Conservation (phyloP, 2,329 filamentous ascomycete genomes). For the Keithomyces neogunnii region DNA sequence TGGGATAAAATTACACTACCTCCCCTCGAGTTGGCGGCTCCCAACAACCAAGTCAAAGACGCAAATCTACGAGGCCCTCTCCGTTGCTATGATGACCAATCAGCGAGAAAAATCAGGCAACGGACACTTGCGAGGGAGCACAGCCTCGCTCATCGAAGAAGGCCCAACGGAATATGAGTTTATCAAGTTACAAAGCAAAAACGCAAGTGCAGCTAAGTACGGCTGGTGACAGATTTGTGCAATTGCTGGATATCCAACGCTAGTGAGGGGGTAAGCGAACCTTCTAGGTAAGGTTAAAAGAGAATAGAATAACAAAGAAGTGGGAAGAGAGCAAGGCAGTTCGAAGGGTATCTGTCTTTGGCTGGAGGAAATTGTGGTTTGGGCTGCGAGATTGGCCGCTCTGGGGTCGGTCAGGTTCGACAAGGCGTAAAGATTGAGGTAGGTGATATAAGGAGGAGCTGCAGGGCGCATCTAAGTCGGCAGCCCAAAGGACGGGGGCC, state of each 20-base stretch:
- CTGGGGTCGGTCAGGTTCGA: not conserved
- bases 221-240: not conserved
- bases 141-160: not conserved
- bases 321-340: not conserved
- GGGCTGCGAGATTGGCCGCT: not conserved
- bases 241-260: not conserved
- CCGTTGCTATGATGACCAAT: not conserved
- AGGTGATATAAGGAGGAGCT: not conserved
- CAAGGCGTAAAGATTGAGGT: not conserved
- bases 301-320: not conserved
- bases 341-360: not conserved
- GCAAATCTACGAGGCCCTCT: not conserved
- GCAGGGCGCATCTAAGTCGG: not conserved
- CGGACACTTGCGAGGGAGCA: not conserved
- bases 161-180: not conserved
- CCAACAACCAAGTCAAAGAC: not conserved
- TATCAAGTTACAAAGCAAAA: not conserved
- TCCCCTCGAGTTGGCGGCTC: not conserved
- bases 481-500: not conserved
- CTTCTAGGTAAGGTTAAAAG: not conserved
- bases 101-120: not conserved
- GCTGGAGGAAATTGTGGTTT: not conserved
- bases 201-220: not conserved
- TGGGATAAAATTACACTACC: not conserved
- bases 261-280: not conserved